These are phyloP conservation scores for Pythium aristosporum DNA, from an alignment of 352 stramenopile species.

Conservation along the genomic window DNA sequence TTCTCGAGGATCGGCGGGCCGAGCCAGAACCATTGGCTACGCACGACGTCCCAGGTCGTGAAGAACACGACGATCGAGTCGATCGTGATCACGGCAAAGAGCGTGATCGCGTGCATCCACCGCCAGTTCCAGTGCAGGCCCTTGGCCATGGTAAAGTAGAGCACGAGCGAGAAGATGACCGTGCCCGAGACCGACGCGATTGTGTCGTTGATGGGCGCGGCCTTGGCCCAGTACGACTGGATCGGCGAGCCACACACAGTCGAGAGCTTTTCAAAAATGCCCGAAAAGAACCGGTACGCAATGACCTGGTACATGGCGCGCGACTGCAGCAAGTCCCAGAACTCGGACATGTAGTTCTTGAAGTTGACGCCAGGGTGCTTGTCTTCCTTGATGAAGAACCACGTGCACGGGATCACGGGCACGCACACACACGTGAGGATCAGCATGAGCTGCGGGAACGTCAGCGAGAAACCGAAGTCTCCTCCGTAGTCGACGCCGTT, in stretches of 20 bases:
- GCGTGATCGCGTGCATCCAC: constrained; percentile 18
- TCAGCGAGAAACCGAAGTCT: constrained; percentile 12
- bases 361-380: constrained; percentile 22
- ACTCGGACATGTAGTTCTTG: constrained; percentile 27
- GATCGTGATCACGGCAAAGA: constrained; percentile 7
- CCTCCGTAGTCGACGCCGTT: constrained; percentile 33
- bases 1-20: constrained; percentile 15
- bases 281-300: constrained; percentile 16
- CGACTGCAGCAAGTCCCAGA: constrained; percentile 32
- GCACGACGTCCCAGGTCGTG: constrained; percentile 14
- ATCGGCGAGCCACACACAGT: constrained; percentile 31
- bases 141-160: constrained; percentile 20
- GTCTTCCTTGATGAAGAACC: constrained; percentile 34
- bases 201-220: constrained; percentile 43
- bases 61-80: constrained; percentile 14
- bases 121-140: constrained; percentile 18
- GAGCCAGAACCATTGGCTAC: constrained; percentile 19
- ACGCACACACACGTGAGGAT: constrained; percentile 17
- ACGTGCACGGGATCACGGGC: constrained; percentile 29
- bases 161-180: constrained; percentile 27
- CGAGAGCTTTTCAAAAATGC: constrained; percentile 32
- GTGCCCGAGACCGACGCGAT: constrained; percentile 32
- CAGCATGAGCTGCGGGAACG: constrained; percentile 18
- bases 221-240: constrained; percentile 31
- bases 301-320: constrained; percentile 20